A percentile compares a stretch with the other conserved stretches of the same genome.
phyloP scores from a whole-genome alignment of 2,329 filamentous ascomycete species.

The Alternaria gansuensis region DNA sequence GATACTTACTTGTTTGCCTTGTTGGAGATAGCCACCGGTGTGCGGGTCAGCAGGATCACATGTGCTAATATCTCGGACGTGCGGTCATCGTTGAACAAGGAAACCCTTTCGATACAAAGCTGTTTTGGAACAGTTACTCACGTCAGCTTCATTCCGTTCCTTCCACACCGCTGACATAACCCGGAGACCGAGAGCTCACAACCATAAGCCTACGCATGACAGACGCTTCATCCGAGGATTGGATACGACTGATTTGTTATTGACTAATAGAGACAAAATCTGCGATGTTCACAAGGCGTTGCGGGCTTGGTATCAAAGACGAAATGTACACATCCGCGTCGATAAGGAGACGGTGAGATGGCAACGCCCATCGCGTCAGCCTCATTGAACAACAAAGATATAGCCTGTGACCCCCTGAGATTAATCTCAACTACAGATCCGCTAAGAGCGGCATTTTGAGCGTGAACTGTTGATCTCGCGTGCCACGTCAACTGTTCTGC shows the following conservation, averaged over 20 bases:
- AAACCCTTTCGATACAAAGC: neutral
- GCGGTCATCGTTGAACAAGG: neutral
- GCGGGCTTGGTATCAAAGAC: neutral
- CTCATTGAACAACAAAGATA: neutral
- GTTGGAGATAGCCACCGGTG: neutral
- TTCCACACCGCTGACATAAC: neutral
- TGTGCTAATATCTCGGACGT: neutral
- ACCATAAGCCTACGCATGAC: neutral
- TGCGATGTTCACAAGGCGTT: neutral
- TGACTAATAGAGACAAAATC: neutral
- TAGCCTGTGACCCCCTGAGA: neutral
- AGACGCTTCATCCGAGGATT: neutral
- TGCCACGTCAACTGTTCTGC: conserved; percentile 3
- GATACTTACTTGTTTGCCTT: neutral
- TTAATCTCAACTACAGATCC: neutral
- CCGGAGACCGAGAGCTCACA: neutral
- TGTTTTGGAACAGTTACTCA: neutral
- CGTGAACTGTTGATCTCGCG: conserved; percentile 6
- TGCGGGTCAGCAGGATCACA: neutral
- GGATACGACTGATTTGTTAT: neutral
- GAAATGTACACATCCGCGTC: neutral
- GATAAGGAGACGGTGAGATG: neutral
- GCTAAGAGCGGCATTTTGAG: neutral
- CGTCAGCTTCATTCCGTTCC: conserved; percentile 6
- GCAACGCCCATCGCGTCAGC: neutral